Base-by-base conservation (phyloP, 345 rosid genomes). In the Viola odorata region DNA sequence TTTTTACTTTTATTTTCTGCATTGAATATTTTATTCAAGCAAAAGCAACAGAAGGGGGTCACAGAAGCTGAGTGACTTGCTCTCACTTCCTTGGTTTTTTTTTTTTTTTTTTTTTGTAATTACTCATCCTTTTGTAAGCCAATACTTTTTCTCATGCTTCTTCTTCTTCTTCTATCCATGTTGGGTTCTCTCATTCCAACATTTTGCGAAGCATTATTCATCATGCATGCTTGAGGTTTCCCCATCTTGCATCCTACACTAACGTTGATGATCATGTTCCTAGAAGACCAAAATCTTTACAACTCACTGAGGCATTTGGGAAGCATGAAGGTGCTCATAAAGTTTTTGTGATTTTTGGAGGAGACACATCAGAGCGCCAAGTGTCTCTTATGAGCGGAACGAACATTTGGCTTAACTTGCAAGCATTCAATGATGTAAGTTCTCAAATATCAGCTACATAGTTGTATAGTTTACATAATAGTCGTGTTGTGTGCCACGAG, bases 351-450 rank as follows among this genome's bases (percentile, higher is more conserved):
- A 61, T 92, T 55, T 84, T 89, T 81, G 96, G 98, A 64, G 96
- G 98, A 60, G 80, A 82, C 79, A 87, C 96, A 23, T 92, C 96
- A 50, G 98, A 92, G 80, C 87, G 98, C 67, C 98, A 92, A 82
- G 96, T 92, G 37, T 92, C 98, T 64, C 88, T 92, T 60, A 84
- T 92, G 84, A 92, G 98, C 32, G 98, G 96, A 76, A 92, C 98
- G 62, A 92, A 89, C 63, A 85, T 89, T 50, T 92, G 96, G 96
- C 91, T 89, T 56, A 89, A 89, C 74, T 71, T 92, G 91, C 92
- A 76, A 73, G 81, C 84, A 66, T 87, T 79, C 73, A 75, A 53
- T 50, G 87, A 92, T 78, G 96, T 92, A 83, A 85, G 96, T 72
- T 72, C 8, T 45, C 17, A 54, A 47, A 55, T 58, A 60, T 40